These are phyloP conservation scores for Melaleuca alternifolia DNA, from an alignment of 345 rosid species.

Conservation along the genomic window DNA sequence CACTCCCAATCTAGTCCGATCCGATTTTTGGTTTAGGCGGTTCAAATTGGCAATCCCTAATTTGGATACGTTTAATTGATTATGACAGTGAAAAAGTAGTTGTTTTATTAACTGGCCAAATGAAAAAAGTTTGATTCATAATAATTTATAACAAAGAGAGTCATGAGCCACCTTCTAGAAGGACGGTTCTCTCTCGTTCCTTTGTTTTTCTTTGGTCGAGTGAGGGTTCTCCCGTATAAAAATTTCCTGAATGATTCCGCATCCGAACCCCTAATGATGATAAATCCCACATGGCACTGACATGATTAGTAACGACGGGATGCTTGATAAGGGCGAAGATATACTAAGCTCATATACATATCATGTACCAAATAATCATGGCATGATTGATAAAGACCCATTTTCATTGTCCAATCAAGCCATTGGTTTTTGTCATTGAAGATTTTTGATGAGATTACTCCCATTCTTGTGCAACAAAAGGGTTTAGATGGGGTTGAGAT, in stretches of 20 bases:
- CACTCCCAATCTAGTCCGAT: no score
- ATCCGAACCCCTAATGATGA: neutral
- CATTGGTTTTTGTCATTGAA: neutral
- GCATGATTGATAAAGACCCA: neutral
- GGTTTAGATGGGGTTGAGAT: neutral
- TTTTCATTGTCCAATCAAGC: neutral
- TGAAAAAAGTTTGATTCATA: neutral
- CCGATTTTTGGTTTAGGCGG: no score
- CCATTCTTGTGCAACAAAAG: neutral
- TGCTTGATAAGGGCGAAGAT: neutral
- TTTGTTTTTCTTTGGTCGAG: no score
- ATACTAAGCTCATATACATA: neutral
- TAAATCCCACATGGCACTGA: neutral
- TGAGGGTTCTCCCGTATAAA: neutral
- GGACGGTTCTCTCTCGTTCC: neutral
- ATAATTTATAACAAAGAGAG: neutral
- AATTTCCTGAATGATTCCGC: neutral
- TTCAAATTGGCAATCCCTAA: no score
- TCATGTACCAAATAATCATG: neutral
- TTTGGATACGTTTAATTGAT: neutral
- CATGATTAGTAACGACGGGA: neutral
- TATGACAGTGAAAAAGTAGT: neutral
- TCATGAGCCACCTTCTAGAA: neutral
- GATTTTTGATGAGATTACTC: neutral
- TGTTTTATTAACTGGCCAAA: rapidly evolving